Percentiles rank a stretch among this genome's conserved stretches.
Evolutionary conservation across 176 grass and related monocot genomes (phyloP).

Genomic region (Cymbopogon citratus): DNA sequence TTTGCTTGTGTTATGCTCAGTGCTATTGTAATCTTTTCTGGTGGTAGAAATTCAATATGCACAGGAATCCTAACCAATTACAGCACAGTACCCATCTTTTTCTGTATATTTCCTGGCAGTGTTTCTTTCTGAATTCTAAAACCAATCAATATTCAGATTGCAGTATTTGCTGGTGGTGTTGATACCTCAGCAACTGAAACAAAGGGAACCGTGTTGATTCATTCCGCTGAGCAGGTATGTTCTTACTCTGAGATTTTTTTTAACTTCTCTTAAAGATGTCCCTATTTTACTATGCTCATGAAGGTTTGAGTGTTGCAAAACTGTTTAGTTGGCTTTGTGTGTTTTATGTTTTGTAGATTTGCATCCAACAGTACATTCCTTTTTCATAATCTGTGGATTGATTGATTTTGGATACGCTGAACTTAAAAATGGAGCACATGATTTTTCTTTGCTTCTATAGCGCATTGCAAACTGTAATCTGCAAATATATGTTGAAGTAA

Average conservation of each 20-base stretch:
- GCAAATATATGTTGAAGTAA: neutral
- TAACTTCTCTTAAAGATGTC: neutral
- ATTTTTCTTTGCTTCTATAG: constrained; percentile 12
- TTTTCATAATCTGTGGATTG: neutral
- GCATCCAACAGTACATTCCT: neutral
- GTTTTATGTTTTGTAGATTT: neutral
- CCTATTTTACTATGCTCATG: neutral
- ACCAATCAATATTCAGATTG: constrained; percentile 47
- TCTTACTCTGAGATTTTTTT: neutral
- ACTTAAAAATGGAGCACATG: neutral
- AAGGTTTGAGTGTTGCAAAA: neutral
- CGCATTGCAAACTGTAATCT: neutral
- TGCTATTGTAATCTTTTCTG: neutral
- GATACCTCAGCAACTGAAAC: constrained; percentile 99
- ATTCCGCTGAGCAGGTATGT: constrained; percentile 77
- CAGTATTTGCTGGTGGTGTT: constrained; percentile 83
- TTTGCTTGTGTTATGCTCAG: neutral
- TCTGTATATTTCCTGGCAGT: neutral
- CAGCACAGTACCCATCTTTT: neutral
- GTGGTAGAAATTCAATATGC: neutral
- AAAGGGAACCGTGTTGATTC: constrained; percentile 91
- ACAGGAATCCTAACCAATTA: neutral
- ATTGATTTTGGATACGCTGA: neutral
- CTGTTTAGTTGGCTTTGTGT: neutral
- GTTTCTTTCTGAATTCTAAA: neutral